Percentiles rank a stretch among this genome's conserved stretches.
Evolutionary conservation across 805 yeast species (phyloP).

Genomic region (Wickerhamiella occidentalis): DNA sequence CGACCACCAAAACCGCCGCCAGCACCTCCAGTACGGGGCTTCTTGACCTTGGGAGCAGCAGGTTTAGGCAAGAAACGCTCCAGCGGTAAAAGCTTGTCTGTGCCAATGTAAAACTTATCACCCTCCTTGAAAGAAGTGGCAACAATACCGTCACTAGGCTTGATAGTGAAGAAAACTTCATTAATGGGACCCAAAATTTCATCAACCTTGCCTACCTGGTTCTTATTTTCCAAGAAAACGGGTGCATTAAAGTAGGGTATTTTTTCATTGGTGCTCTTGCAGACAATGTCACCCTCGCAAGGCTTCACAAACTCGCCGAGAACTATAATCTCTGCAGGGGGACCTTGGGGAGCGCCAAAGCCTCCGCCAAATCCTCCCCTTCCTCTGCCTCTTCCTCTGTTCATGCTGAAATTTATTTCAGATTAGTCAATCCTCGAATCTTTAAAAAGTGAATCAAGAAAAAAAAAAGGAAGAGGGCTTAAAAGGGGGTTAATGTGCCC

Average conservation of each 20-base stretch:
- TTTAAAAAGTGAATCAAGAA: background rate
- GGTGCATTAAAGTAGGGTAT: conserved; percentile 98
- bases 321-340: conserved; percentile 91
- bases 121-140: conserved; percentile 89
- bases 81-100: conserved; percentile 87
- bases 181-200: conserved; percentile 96
- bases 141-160: conserved; percentile 92
- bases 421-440: conserved; percentile 3
- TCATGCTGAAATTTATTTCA: conserved; percentile 32
- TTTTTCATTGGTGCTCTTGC: conserved; percentile 87
- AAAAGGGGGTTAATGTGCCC: background rate
- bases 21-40: conserved; percentile 68
- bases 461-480: background rate
- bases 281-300: conserved; percentile 94
- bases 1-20: conserved; percentile 42
- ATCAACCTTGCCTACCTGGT: conserved; percentile 93
- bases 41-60: conserved; percentile 24
- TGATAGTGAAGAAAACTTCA: conserved; percentile 95
- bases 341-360: conserved; percentile 80
- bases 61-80: conserved; percentile 98
- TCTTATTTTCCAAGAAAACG: conserved; percentile 88
- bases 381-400: conserved; percentile 52
- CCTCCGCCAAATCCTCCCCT: conserved; percentile 59
- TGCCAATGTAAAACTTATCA: conserved; percentile 89
- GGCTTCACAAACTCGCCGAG: conserved; percentile 88